Evolutionary conservation across 2,329 filamentous ascomycete genomes (phyloP), one percentile per base, ranked within the genome.

Genomic region (Seiridium unicorne): DNA sequence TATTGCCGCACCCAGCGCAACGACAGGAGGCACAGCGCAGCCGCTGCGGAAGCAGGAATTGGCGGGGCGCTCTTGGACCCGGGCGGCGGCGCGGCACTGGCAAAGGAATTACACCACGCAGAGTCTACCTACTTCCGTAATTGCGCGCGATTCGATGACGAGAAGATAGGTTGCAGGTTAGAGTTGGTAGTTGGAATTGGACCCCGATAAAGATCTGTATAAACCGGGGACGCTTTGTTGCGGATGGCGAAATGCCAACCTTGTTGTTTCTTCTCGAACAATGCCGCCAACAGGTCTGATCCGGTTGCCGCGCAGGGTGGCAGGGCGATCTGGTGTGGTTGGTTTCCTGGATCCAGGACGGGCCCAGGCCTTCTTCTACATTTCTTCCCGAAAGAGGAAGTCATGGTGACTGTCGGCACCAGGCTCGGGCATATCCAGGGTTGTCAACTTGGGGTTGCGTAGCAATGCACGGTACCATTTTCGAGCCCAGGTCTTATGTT

Each of bases 221-320:
- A 35, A 42, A 26, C 44, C 13, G 26, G 8, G 10, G 44, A 18
- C n/a, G 36, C 26, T 53, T 38, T 53, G 53, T 26, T 13, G 38
- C 18, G 3, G 44, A 18, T 26, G 53, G 9, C 3, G 11, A 13
- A 36, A 44, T 18, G 13, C 5, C 8, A 26, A 44, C 13, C 18
- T 11, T 44, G 35, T 57, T 58, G 46, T 35, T 38, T 58, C 40
- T 38, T 31, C 36, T 34, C 44, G 9, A 44, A 31, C 10, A 26
- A 18, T 48, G 55, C 55, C 46, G 46, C 46, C 55, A 49, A 40
- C 32, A 18, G 9, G 10, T 38, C 55, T 42, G 32, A 38, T 8
- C 35, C 46, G 34, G 55, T 42, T 58, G 55, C 55, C 55, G 55
- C 55, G 55, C 35, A 44, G 34, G 44, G 55, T 48, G 5, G 44